Percentiles rank a stretch among this genome's conserved stretches.
Evolutionary conservation across 2,329 filamentous ascomycete species (phyloP).

Genomic region (Nemania serpens): DNA sequence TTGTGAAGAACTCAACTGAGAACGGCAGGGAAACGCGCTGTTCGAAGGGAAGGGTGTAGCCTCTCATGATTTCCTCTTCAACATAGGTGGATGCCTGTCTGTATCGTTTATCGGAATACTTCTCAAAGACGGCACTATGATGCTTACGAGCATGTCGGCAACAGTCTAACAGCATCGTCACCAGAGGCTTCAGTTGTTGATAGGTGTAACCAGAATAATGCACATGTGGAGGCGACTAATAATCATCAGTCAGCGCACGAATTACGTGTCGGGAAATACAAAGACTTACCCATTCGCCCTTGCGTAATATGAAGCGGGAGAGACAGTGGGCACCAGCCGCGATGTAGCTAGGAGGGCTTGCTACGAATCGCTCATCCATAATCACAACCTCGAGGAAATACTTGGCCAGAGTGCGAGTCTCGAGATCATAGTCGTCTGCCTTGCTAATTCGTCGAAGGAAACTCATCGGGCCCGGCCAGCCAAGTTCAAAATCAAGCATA

Average conservation of each 20-base stretch:
- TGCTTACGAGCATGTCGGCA: constrained; percentile 81
- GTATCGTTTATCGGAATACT: constrained; percentile 87
- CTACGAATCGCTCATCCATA: constrained; percentile 98
- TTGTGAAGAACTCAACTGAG: constrained; percentile 18
- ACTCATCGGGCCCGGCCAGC: constrained; percentile 99
- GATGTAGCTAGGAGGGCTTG: constrained; percentile 85
- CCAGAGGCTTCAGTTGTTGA: constrained; percentile 76
- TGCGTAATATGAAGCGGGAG: constrained; percentile 83
- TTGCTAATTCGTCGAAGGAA: constrained; percentile 97
- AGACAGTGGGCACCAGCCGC: constrained; percentile 93
- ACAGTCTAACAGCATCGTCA: constrained; percentile 83
- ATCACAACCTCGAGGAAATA: constrained; percentile 97
- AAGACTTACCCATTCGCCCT: constrained; percentile 86
- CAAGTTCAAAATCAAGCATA: constrained; percentile 93
- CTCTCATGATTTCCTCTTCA: constrained; percentile 70
- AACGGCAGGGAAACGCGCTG: constrained; percentile 22
- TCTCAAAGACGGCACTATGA: constrained; percentile 86
- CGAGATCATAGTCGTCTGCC: constrained; percentile 94
- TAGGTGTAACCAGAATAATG: constrained; percentile 95
- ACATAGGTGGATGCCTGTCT: constrained; percentile 84
- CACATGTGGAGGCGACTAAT: constrained; percentile 77
- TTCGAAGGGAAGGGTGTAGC: constrained; percentile 56
- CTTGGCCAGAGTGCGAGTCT: constrained; percentile 93
- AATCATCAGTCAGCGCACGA: constrained; percentile 43
- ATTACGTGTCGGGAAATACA: neutral